Conservation (phyloP, 306 rosid species). For the Trifolium repens region DNA sequence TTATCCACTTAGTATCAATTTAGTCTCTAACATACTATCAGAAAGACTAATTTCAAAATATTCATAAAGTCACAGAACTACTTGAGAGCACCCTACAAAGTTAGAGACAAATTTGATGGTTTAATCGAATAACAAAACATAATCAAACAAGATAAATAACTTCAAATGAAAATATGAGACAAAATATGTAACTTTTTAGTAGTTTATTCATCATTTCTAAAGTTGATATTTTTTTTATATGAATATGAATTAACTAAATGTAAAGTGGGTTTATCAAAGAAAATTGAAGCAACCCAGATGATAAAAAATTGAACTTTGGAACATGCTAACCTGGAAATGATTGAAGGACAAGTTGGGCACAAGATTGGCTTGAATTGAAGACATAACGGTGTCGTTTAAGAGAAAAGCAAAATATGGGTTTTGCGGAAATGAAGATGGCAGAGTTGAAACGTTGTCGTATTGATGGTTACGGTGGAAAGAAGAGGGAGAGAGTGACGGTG, state of each 20-base stretch:
- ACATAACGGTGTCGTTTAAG: constrained; percentile 24
- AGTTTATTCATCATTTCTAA: not conserved
- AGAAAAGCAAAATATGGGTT: not conserved
- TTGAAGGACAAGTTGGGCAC: constrained; percentile 59
- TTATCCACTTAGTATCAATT: too few species aligned
- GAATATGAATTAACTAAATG: not conserved
- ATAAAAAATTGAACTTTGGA: constrained; percentile 30
- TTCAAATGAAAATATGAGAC: not conserved
- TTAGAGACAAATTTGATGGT: too few species aligned
- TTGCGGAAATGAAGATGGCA: not conserved
- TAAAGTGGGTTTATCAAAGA: constrained; percentile 27
- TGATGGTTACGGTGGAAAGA: not conserved
- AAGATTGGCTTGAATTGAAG: constrained; percentile 51
- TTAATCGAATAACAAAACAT: not conserved
- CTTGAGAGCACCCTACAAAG: too few species aligned
- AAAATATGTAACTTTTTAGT: not conserved
- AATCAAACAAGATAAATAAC: not conserved
- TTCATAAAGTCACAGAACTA: too few species aligned
- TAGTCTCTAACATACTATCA: too few species aligned
- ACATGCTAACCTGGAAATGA: constrained; percentile 58
- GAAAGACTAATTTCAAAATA: too few species aligned
- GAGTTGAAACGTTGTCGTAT: constrained; percentile 17
- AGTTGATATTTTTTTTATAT: not conserved
- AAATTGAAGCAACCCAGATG: not conserved
- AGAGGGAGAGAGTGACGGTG: not conserved